phyloP scores from a whole-genome alignment of 2,329 filamentous ascomycete species.

The Ophiostoma montium region DNA sequence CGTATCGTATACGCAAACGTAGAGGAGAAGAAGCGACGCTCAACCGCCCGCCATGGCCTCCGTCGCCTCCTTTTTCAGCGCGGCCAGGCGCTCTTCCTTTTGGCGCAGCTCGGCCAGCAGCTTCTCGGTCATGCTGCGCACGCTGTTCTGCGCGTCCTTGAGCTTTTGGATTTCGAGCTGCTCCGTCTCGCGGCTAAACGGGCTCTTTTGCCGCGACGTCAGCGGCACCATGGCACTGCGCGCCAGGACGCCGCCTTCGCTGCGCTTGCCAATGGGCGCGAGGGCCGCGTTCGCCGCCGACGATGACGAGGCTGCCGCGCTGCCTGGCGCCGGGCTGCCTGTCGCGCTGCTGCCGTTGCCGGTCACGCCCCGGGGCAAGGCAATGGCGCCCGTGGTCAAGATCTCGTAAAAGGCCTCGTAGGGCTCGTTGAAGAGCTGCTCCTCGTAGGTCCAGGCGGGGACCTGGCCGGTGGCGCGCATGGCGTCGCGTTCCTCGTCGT shows the following conservation, averaged over 20 bases:
- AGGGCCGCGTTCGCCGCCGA: slow-evolving; percentile 26
- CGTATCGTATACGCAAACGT: too few relatives aligned
- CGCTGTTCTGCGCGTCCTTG: slow-evolving; percentile 48
- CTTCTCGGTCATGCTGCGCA: slow-evolving; percentile 44
- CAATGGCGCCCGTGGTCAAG: slow-evolving; percentile 58
- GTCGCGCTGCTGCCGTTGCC: slow-evolving; percentile 25
- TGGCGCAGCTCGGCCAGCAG: slow-evolving; percentile 47
- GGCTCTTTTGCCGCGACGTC: slow-evolving; percentile 49
- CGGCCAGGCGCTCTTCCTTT: slow-evolving; percentile 47
- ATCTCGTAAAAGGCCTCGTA: slow-evolving; percentile 84
- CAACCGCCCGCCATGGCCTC: slow-evolving; percentile 11
- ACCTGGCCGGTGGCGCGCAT: slow-evolving; percentile 49
- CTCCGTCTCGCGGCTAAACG: slow-evolving; percentile 62
- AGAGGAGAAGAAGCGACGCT: too few relatives aligned
- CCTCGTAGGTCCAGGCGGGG: slow-evolving; percentile 72
- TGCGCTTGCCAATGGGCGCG: slow-evolving; percentile 20
- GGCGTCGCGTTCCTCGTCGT: slow-evolving; percentile 55
- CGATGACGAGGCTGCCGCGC: not conserved
- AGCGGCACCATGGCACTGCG: slow-evolving; percentile 64
- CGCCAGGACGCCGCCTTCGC: slow-evolving; percentile 41
- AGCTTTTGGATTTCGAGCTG: slow-evolving; percentile 46
- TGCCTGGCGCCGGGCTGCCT: slow-evolving; percentile 23
- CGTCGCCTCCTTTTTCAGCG: slow-evolving; percentile 39
- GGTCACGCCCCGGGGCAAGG: slow-evolving; percentile 32
- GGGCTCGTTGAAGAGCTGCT: slow-evolving; percentile 94